Base-by-base conservation (phyloP, 345 rosid genomes). In the Acer saccharum region DNA sequence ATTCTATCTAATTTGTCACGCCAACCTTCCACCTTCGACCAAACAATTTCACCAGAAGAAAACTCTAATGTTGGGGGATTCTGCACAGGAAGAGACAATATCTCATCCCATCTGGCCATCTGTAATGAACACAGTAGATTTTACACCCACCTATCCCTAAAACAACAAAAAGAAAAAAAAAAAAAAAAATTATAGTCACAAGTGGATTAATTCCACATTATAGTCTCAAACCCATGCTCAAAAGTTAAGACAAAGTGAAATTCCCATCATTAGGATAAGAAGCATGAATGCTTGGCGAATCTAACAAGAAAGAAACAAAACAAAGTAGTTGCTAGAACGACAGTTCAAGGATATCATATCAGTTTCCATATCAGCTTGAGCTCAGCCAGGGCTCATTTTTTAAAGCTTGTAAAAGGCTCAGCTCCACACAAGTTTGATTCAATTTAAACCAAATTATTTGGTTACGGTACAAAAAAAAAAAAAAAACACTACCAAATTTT, bases 21-120 rank as follows among this genome's bases (percentile, higher is more conserved):
- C 92, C 97, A 96, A 70, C 98, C 99, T 87, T 94, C 95, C 71
- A 96, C 90, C 84, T 94, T 96, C 0, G 98, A 91, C 99, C 99
- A 94, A 54, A 92, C 98, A 71, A 94, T 74, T 69, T 96, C 91
- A 13, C 82, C 82, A 60, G 98, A 85, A 55, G 94, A 89, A 76
- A 96, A 96, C 78, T 96, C 98, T 73, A 87, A 78, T 68, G 91
- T 78, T 1, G 95, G 86, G 20, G 98, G 99, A 77, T 87, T 94
- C 85, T 94, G 98, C 23, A 94, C 95, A 0, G 98, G 98, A 52
- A 94, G 88, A 65, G 99, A 90, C 82, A 96, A 85, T 71, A 96
- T 92, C 87, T 84, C 90, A 81, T 96, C 99, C 99, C 99, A 94
- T 79, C 98, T 86, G 60, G 99, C 98, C 99, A 94, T 96, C 97